Conservation (phyloP, 73 alveolate genomes). For the Paramecium primaurelia region DNA sequence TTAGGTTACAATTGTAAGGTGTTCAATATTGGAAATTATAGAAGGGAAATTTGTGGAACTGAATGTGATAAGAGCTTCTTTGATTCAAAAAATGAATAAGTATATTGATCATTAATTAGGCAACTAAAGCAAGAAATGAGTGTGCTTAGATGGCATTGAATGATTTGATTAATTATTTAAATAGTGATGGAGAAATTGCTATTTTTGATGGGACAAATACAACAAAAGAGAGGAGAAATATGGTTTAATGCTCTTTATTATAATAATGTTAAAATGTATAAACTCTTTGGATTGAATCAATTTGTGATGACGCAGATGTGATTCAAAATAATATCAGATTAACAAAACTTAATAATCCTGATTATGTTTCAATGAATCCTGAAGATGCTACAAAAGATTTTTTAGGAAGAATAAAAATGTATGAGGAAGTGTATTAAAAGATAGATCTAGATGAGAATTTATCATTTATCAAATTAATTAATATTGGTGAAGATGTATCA, state of each 20-base stretch:
- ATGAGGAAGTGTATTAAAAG: conserved; percentile 35
- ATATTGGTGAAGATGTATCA: conserved; percentile 49
- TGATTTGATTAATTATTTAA: conserved; percentile 14
- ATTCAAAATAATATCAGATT: conserved; percentile 44
- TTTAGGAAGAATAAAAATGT: conserved; percentile 41
- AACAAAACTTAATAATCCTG: conserved; percentile 48
- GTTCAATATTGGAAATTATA: conserved; percentile 53
- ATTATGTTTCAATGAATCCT: conserved; percentile 29
- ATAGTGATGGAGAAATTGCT: conserved; percentile 58
- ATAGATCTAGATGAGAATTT: not conserved
- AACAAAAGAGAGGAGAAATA: conserved; percentile 42
- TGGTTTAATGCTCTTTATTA: not conserved
- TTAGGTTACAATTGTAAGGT: conserved; percentile 63
- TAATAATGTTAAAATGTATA: not conserved
- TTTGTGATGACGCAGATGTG: conserved; percentile 64
- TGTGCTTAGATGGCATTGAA: conserved; percentile 24
- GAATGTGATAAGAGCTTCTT: not conserved
- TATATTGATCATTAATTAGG: not conserved
- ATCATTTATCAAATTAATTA: conserved; percentile 47
- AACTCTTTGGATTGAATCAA: conserved; percentile 65
- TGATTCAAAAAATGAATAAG: conserved; percentile 49
- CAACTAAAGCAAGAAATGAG: not conserved
- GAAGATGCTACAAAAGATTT: conserved; percentile 53
- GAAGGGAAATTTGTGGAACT: conserved; percentile 44
- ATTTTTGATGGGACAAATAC: conserved; percentile 67